These are phyloP conservation scores for Trichomonascaceae sp. DNA, from an alignment of 1,139 yeast species.

Conservation along the genomic window DNA sequence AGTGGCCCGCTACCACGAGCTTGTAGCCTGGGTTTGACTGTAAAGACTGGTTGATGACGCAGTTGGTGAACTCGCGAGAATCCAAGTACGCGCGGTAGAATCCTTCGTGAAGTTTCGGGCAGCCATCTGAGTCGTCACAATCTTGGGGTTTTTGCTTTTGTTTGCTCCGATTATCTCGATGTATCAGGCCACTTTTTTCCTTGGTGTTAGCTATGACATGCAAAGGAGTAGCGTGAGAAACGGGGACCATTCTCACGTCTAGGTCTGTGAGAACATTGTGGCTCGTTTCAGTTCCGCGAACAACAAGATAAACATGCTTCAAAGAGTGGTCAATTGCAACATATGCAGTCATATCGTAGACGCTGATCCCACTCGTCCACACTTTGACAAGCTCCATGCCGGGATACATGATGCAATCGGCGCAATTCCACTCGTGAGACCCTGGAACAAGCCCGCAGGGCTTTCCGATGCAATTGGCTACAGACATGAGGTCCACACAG, in stretches of 20 bases:
- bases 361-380: constrained; percentile 1
- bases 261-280: constrained; percentile 4
- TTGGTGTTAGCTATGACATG: not conserved
- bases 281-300: constrained; percentile 4
- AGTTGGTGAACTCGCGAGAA: not conserved
- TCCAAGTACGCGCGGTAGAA: constrained; percentile 3
- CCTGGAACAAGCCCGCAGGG: constrained; percentile 1
- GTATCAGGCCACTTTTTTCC: not conserved
- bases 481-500: constrained; percentile 2
- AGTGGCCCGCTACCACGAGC: constrained; percentile 47
- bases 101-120: constrained; percentile 6
- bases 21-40: constrained; percentile 32
- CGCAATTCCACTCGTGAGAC: constrained; percentile 2
- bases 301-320: constrained; percentile 2
- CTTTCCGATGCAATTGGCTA: constrained; percentile 4
- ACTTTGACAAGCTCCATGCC: constrained; percentile 3
- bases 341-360: constrained; percentile 2
- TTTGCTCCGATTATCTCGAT: not conserved
- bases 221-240: not conserved
- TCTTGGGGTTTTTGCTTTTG: not conserved
- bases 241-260: constrained; percentile 1
- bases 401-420: constrained; percentile 3
- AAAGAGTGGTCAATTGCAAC: constrained; percentile 1
- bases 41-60: not conserved
- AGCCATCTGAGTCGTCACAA: no score